A percentile compares a stretch with the other conserved stretches of the same genome.
Conservation (phyloP, 176 grass and related monocot genomes). For the Aegilops speltoides region DNA sequence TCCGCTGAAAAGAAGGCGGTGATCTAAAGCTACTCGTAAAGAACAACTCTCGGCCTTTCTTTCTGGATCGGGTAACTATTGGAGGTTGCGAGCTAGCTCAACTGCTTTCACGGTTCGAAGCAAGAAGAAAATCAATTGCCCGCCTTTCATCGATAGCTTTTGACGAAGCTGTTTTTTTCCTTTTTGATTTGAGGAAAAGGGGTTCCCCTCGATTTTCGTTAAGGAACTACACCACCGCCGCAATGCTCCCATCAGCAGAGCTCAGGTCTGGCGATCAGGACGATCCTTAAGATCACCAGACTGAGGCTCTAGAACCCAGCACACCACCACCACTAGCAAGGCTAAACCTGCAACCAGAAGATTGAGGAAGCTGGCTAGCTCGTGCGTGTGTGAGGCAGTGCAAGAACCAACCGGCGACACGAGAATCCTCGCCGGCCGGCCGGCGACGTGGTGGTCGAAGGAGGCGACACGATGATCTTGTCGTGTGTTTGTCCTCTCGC, state of each 20-base stretch:
- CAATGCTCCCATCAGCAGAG: too few species aligned
- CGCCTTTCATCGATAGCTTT: too few species aligned
- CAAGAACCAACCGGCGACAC: not conserved
- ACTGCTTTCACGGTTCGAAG: not conserved
- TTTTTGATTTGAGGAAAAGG: too few species aligned
- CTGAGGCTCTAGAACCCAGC: too few species aligned
- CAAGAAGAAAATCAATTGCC: not conserved
- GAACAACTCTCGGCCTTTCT: not conserved
- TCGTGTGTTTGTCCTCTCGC: not conserved
- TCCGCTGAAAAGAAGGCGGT: not conserved
- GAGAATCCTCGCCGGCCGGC: not conserved
- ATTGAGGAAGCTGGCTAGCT: too few species aligned
- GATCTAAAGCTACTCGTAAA: not conserved
- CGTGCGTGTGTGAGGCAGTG: too few species aligned
- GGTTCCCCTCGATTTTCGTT: too few species aligned
- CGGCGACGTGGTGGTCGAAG: not conserved
- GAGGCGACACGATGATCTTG: constrained; percentile 26
- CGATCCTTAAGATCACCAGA: too few species aligned
- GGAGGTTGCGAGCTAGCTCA: not conserved
- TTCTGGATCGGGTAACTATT: constrained; percentile 33
- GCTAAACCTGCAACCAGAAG: too few species aligned
- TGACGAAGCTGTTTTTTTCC: too few species aligned
- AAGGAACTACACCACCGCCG: not conserved
- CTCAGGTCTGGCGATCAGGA: too few species aligned
- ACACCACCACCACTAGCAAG: too few species aligned